A percentile compares a stretch with the other conserved stretches of the same genome.
phyloP scores from a whole-genome alignment of 371 early-diverging fungal genomes.

The Cladochytrium tenue region DNA sequence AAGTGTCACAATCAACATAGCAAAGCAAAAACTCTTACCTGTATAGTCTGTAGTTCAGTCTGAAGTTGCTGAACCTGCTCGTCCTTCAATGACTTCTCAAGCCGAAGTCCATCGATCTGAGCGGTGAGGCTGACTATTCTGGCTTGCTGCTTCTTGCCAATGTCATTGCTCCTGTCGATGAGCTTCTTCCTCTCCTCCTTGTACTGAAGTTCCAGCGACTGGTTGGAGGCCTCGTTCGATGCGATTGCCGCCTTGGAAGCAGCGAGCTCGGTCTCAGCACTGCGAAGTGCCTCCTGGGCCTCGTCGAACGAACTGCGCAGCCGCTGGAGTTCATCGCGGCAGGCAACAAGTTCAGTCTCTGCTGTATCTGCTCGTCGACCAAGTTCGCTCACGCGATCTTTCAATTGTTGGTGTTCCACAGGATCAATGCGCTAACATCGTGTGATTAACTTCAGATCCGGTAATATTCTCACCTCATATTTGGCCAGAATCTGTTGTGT shows the following conservation, averaged over 20 bases:
- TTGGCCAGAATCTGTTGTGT: conserved; percentile 61
- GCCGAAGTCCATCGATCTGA: not conserved
- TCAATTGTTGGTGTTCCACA: conserved; percentile 40
- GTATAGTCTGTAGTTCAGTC: not conserved
- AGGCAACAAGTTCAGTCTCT: conserved; percentile 1
- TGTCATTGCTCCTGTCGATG: conserved; percentile 15
- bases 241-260: not conserved
- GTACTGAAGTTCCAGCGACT: too few species aligned
- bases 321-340: conserved; percentile 4
- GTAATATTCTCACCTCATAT: conserved; percentile 44
- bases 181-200: conserved; percentile 14
- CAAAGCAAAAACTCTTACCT: conserved; percentile 2
- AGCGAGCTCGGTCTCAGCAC: not conserved
- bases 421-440: conserved; percentile 45
- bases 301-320: too few species aligned
- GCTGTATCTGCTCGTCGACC: conserved; percentile 2
- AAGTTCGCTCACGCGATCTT: conserved; percentile 24
- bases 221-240: conserved; percentile 1
- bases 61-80: not conserved
- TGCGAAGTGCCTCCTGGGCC: conserved; percentile 4
- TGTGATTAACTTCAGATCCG: not conserved
- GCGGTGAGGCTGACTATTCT: conserved; percentile 14
- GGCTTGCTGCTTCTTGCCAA: conserved; percentile 4
- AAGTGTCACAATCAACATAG: not conserved
- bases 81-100: conserved; percentile 1